Conservation (phyloP, 176 grass and related monocot genomes). For the Rhipidocladum racemiflorum region DNA sequence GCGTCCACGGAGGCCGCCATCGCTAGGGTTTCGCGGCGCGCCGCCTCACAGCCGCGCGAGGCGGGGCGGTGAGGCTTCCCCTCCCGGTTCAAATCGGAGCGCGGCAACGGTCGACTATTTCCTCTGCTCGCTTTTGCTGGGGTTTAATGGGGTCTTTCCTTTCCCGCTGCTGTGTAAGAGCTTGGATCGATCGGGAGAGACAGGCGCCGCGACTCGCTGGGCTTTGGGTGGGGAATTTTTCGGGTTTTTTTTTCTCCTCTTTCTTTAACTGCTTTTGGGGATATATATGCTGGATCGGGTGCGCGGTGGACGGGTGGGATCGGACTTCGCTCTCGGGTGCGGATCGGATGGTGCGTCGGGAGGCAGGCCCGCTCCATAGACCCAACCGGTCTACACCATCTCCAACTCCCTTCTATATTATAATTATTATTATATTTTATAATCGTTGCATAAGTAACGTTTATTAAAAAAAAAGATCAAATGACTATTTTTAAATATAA, state of each 20-base stretch:
- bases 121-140: constrained; percentile 1
- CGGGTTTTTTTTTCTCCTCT: not conserved
- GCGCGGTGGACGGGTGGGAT: too few species aligned
- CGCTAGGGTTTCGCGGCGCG: constrained; percentile 23
- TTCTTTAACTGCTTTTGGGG: not conserved
- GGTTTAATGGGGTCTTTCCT: constrained; percentile 5
- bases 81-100: constrained; percentile 41
- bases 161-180: constrained; percentile 29
- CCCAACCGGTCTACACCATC: too few species aligned
- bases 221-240: constrained; percentile 29
- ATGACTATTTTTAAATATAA: too few species aligned
- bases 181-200: constrained; percentile 35
- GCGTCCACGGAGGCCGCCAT: constrained; percentile 48
- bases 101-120: constrained; percentile 39
- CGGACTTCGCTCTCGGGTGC: not conserved
- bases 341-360: too few species aligned
- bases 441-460: too few species aligned
- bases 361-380: too few species aligned
- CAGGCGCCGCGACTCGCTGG: not conserved
- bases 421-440: too few species aligned
- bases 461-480: too few species aligned
- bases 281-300: constrained; percentile 11
- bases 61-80: not conserved
- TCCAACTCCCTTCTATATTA: too few species aligned
- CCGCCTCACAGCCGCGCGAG: not conserved